Evolutionary conservation across 257 asterid genomes (phyloP).

Genomic region (Nicotiana undulata): DNA sequence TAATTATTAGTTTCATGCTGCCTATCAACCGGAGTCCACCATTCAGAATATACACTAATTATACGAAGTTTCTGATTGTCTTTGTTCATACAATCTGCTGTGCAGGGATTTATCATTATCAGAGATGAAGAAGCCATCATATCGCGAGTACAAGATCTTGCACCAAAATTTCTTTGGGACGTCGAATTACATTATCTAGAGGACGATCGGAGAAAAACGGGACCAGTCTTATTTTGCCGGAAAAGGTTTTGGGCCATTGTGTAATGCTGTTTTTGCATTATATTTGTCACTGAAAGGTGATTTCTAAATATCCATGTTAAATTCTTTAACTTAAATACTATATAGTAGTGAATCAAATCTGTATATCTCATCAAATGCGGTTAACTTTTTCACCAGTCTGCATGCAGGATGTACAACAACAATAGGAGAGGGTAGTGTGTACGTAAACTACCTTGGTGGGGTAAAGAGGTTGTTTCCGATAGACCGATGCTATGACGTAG

Average conservation of each 20-base stretch:
- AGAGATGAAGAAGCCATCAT: conserved; percentile 69
- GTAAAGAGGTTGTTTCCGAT: too few relatives aligned
- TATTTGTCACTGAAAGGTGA: neutral
- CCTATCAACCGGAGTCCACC: too few relatives aligned
- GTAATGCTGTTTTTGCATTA: conserved; percentile 11
- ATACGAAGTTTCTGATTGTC: too few relatives aligned
- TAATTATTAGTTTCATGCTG: neutral
- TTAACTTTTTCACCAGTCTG: neutral
- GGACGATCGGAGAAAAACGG: conserved; percentile 43
- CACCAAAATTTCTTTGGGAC: conserved; percentile 81
- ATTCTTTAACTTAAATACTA: neutral
- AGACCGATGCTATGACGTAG: neutral
- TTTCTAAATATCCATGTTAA: neutral
- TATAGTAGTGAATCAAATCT: neutral
- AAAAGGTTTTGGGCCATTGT: conserved; percentile 83
- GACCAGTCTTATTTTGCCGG: conserved; percentile 62
- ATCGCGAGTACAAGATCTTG: conserved; percentile 45
- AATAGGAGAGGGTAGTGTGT: too few relatives aligned
- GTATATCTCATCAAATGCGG: neutral
- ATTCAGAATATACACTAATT: too few relatives aligned
- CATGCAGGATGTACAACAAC: neutral
- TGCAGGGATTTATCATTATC: conserved; percentile 64
- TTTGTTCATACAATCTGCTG: neutral
- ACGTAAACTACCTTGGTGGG: too few relatives aligned
- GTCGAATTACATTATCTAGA: conserved; percentile 54